A percentile compares a stretch with the other conserved stretches of the same genome.
Evolutionary conservation across 306 rosid species (phyloP).

Genomic region (Citrullus amarus): DNA sequence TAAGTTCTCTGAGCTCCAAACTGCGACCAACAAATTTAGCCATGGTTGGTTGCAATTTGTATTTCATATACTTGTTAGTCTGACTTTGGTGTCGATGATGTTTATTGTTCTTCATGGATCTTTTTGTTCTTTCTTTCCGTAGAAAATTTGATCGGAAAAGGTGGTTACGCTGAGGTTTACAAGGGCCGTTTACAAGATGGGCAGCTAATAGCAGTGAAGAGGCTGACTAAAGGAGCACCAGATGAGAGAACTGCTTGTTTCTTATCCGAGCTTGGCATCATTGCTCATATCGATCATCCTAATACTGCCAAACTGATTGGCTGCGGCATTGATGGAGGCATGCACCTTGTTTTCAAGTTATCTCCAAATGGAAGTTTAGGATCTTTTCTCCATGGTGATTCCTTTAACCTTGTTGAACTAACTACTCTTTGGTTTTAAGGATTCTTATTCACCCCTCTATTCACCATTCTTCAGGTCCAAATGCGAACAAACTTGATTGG

Average conservation of each 20-base stretch:
- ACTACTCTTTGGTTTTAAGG: constrained; percentile 5
- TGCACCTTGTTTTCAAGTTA: constrained; percentile 58
- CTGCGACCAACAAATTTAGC: constrained; percentile 54
- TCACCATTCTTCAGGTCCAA: constrained; percentile 29
- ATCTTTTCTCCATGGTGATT: constrained; percentile 51
- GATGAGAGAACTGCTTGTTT: constrained; percentile 52
- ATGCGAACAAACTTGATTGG: constrained; percentile 42
- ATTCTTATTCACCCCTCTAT: not conserved
- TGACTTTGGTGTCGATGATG: not conserved
- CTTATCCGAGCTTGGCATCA: constrained; percentile 59
- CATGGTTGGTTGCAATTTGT: constrained; percentile 26
- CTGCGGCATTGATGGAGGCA: constrained; percentile 54
- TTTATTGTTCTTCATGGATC: not conserved
- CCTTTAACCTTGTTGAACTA: not conserved
- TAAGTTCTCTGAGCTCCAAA: constrained; percentile 32
- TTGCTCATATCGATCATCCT: constrained; percentile 66
- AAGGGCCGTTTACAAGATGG: constrained; percentile 55
- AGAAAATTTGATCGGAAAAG: constrained; percentile 68
- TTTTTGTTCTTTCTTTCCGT: not conserved
- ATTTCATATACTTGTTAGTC: not conserved
- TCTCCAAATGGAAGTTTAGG: constrained; percentile 67
- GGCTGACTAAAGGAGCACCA: constrained; percentile 36
- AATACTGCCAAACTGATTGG: constrained; percentile 69
- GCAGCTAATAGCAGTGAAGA: constrained; percentile 57
- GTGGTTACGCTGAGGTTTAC: constrained; percentile 68